These are phyloP conservation scores for Lithospermum erythrorhizon DNA, from an alignment of 257 asterid species.

Conservation along the genomic window DNA sequence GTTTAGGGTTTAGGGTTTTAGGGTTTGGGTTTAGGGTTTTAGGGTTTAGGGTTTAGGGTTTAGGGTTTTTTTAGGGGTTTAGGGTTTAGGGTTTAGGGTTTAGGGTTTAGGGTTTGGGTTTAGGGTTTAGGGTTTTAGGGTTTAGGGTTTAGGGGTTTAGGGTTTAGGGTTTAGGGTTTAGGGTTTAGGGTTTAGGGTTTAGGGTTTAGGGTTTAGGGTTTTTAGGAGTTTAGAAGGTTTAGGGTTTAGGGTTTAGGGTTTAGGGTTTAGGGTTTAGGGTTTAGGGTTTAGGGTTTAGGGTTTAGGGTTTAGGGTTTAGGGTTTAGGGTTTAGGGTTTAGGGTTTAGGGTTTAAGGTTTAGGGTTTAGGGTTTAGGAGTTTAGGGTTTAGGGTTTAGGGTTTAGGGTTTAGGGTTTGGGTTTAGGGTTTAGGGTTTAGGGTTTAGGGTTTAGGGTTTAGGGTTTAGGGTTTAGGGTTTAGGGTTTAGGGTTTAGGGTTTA, in stretches of 20 bases:
- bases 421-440: slow-evolving; percentile 6
- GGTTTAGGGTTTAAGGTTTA: slow-evolving; percentile 1
- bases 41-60: too few relatives aligned
- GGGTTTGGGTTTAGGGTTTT: slow-evolving; percentile 10
- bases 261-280: slow-evolving; percentile 1
- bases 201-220: slow-evolving; percentile 1
- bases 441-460: slow-evolving; percentile 8
- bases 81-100: slow-evolving; percentile 12
- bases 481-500: slow-evolving; percentile 7
- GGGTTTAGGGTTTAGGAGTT: not conserved
- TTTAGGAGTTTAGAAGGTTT: too few relatives aligned
- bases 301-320: not conserved
- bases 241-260: slow-evolving; percentile 3
- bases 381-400: not conserved
- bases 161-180: slow-evolving; percentile 3
- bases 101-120: slow-evolving; percentile 7
- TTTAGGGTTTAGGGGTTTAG: too few relatives aligned
- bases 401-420: slow-evolving; percentile 7
- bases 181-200: slow-evolving; percentile 6
- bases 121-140: not conserved
- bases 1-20: slow-evolving; percentile 13
- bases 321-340: slow-evolving; percentile 9
- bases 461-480: slow-evolving; percentile 7
- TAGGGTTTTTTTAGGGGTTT: too few relatives aligned
- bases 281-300: not conserved